Evolutionary conservation across 768 basidiomycete species (phyloP).

Genomic region (Leccinum variicolor): DNA sequence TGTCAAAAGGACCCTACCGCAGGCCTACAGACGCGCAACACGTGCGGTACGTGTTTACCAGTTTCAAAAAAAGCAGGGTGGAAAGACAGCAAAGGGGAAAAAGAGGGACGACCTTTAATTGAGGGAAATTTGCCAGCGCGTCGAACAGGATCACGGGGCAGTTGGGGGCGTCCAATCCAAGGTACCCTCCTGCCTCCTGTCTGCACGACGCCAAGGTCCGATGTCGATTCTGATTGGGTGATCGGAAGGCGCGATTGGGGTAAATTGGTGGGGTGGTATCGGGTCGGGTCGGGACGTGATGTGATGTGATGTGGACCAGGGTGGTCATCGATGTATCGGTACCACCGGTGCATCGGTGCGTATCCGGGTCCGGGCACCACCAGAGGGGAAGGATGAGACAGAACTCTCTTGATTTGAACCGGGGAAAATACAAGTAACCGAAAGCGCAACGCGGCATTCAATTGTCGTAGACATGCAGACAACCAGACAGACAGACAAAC

Average conservation of each 20-base stretch:
- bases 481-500: background rate
- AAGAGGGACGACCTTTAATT: background rate
- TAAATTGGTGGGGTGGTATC: background rate
- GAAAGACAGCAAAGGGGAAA: background rate
- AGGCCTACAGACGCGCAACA: background rate
- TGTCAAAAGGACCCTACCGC: background rate
- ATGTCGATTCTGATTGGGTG: background rate
- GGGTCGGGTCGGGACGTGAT: background rate
- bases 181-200: background rate
- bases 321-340: background rate
- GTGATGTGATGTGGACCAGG: background rate
- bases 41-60: background rate
- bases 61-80: background rate
- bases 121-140: slow-evolving; percentile 8
- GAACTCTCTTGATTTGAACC: background rate
- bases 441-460: background rate
- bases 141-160: background rate
- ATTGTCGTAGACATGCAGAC: background rate
- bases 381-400: background rate
- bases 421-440: slow-evolving; percentile 1
- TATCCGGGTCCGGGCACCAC: background rate
- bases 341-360: background rate
- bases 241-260: slow-evolving; percentile 2
- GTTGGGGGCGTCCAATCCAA: background rate
- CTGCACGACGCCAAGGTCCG: slow-evolving; percentile 1